A percentile compares a stretch with the other conserved stretches of the same genome.
These are phyloP conservation scores for Mucuna pruriens DNA, from an alignment of 306 rosid genomes.

Conservation along the genomic window DNA sequence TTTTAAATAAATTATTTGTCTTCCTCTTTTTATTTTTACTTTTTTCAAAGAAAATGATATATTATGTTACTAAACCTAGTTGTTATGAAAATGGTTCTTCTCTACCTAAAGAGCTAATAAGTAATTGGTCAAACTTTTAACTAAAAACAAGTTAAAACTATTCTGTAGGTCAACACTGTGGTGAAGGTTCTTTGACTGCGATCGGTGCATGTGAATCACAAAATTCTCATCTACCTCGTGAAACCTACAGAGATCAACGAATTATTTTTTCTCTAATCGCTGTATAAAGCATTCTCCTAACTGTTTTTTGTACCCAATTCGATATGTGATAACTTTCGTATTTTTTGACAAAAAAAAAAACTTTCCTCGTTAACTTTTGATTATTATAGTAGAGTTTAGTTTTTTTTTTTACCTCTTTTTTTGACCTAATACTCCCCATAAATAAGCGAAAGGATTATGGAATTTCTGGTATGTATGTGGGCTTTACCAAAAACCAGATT, in stretches of 20 bases:
- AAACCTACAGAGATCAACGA: neutral
- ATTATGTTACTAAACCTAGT: neutral
- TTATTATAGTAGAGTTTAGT: neutral
- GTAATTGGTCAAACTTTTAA: neutral
- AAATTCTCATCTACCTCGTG: neutral
- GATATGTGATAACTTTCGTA: neutral
- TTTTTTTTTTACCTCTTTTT: neutral
- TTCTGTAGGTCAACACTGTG: neutral
- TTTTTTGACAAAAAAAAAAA: neutral
- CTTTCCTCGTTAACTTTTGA: neutral
- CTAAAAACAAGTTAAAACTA: neutral
- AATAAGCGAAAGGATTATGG: neutral
- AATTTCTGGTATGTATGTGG: conserved; percentile 1
- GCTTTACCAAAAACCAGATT: neutral
- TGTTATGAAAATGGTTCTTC: neutral
- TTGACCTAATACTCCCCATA: neutral
- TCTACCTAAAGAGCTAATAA: neutral
- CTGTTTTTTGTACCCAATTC: neutral
- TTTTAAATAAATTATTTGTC: no score
- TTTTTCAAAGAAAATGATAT: neutral
- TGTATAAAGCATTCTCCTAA: neutral
- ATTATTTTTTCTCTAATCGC: neutral
- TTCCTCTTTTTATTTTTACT: no score
- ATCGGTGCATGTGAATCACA: neutral
- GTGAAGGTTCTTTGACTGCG: neutral